phyloP scores from a whole-genome alignment of 495 filamentous ascomycete genomes.

The Aspergillus sparsus region DNA sequence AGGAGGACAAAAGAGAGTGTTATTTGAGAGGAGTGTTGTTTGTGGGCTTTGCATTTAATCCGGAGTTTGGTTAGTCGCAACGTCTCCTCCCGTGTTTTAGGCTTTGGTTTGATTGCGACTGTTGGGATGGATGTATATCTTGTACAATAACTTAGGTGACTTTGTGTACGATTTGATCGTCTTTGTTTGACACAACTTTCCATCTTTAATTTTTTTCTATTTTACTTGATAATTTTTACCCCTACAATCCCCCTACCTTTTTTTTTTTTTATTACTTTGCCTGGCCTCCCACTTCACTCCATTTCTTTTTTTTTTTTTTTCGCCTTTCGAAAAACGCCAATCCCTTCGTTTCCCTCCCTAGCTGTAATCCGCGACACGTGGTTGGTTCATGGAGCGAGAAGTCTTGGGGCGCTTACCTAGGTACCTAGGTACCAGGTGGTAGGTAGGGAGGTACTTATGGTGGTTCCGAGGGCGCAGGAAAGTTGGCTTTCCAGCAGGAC shows the following conservation, averaged over 20 bases:
- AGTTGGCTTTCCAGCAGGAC: background rate
- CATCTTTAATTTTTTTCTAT: background rate
- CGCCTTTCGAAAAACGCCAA: background rate
- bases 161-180: conserved; percentile 22
- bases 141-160: conserved; percentile 41
- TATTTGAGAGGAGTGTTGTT: conserved; percentile 19
- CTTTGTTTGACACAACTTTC: conserved; percentile 1
- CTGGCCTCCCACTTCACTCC: no score
- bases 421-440: background rate
- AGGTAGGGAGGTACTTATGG: background rate
- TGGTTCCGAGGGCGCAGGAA: background rate
- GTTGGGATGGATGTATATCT: conserved; percentile 40
- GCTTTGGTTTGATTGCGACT: conserved; percentile 34
- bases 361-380: background rate
- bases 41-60: conserved; percentile 41
- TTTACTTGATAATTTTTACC: background rate
- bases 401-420: background rate
- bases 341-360: background rate
- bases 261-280: no score
- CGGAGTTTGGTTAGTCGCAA: conserved; percentile 49
- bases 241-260: no score
- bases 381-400: background rate
- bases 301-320: background rate
- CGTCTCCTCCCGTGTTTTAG: conserved; percentile 37
- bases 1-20: conserved; percentile 19